Evolutionary conservation across 495 filamentous ascomycete genomes (phyloP).

Genomic region (Penicillium roqueforti): DNA sequence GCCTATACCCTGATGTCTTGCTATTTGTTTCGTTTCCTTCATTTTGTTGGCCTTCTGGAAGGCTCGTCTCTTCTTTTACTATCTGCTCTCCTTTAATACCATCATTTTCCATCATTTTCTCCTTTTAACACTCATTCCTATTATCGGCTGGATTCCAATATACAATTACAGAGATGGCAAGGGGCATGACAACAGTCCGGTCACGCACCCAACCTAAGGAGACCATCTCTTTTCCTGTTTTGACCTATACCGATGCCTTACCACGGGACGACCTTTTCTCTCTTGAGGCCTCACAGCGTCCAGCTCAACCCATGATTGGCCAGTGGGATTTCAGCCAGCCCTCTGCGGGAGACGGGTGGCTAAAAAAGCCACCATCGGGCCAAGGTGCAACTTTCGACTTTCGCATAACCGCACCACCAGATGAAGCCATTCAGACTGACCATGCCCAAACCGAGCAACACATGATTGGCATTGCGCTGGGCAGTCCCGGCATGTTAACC

Average conservation of each 20-base stretch:
- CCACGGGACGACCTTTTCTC: slow-evolving; percentile 32
- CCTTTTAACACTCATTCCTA: too few relatives aligned
- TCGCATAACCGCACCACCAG: slow-evolving; percentile 29
- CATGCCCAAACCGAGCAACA: slow-evolving; percentile 23
- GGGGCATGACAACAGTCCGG: slow-evolving; percentile 29
- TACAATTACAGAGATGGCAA: slow-evolving; percentile 24
- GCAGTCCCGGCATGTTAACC: slow-evolving; percentile 46
- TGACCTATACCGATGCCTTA: slow-evolving; percentile 34
- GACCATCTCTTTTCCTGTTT: slow-evolving; percentile 32
- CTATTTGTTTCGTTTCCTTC: slow-evolving; percentile 16
- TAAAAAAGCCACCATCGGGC: slow-evolving; percentile 16
- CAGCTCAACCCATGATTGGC: slow-evolving; percentile 7
- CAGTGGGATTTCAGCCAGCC: slow-evolving; percentile 26
- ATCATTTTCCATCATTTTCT: too few relatives aligned
- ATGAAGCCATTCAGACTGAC: slow-evolving; percentile 21
- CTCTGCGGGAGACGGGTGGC: slow-evolving; percentile 18
- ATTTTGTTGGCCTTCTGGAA: slow-evolving; percentile 44
- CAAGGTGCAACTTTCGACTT: slow-evolving; percentile 35
- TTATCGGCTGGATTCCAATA: slow-evolving; percentile 2
- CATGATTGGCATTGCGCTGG: slow-evolving; percentile 52
- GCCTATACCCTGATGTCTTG: slow-evolving; percentile 4
- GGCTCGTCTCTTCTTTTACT: slow-evolving; percentile 38
- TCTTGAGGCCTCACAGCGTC: slow-evolving; percentile 9
- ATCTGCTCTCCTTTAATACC: slow-evolving; percentile 12
- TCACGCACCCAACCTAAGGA: slow-evolving; percentile 25